Evolutionary conservation across 208 protist genomes (phyloP).

Genomic region (Wallacemonas sp.): DNA sequence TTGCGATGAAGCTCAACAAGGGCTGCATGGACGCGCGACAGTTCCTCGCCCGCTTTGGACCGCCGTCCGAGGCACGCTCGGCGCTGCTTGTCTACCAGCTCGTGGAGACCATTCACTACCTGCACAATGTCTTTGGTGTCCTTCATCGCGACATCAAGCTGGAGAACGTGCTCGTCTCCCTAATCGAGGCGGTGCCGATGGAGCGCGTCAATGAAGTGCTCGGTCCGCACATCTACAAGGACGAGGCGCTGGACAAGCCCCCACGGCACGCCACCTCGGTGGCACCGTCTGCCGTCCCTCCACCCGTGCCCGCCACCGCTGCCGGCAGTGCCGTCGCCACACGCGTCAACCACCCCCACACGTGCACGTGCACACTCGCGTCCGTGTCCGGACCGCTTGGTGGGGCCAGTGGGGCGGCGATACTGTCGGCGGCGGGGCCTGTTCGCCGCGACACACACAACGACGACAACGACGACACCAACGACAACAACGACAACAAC

Average conservation of each 20-base stretch:
- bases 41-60: conserved; percentile 62
- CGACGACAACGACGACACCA: too few species aligned
- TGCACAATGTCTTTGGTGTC: conserved; percentile 66
- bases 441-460: too few species aligned
- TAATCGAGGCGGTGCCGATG: conserved; percentile 30
- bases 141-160: conserved; percentile 88
- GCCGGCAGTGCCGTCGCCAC: too few species aligned
- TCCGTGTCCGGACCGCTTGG: too few species aligned
- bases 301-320: too few species aligned
- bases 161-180: conserved; percentile 76
- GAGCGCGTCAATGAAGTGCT: conserved; percentile 48
- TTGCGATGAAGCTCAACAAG: conserved; percentile 74
- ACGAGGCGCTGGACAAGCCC: too few species aligned
- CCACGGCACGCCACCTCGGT: too few species aligned
- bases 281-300: too few species aligned
- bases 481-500: background rate
- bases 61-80: conserved; percentile 55
- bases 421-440: too few species aligned
- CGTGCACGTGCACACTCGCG: too few species aligned
- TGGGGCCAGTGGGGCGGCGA: too few species aligned
- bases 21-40: conserved; percentile 65
- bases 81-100: conserved; percentile 77
- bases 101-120: conserved; percentile 67
- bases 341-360: too few species aligned
- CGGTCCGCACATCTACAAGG: conserved; percentile 31